Base-by-base conservation (phyloP, 495 filamentous ascomycete genomes). In the Hypoxylon trugodes region DNA sequence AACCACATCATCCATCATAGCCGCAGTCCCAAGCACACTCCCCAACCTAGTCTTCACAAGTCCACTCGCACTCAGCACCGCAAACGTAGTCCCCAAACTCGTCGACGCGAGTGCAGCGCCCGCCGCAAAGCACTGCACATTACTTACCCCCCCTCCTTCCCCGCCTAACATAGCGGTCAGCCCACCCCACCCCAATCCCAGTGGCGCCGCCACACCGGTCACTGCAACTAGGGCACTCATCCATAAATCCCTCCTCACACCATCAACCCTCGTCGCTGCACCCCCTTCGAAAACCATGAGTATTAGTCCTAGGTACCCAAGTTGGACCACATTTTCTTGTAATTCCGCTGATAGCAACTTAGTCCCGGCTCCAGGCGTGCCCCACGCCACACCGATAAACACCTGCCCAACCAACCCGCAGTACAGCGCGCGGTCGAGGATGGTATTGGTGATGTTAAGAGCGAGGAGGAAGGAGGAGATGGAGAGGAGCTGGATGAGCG, bases 1-100 rank as follows among this genome's bases (percentile, higher is more conserved):
- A 12, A 90, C 81, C 1, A 95, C 89, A 76, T 94, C 91, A 72
- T 95, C 91, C 65, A 96, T 81, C 82, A 95, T 89, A 15, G 90
- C 92, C 2, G 89, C 90, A 52, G 84, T 86, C 7, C 82, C 81
- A 0, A 92, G 81, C 0, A 95, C 87, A 0, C 83, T 82, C 0
- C 91, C 91, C 1, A 93, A 73, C 2, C 89, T 80, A 1, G 87
- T 90, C 2, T 77, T 70, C 16, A 79, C 76, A 9, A 89, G 75
- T 15, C 76, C 75, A 6, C 76, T 79, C 0, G 80, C 82, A 32
- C 85, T 82, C 0, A 96, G 78, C 24, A 95, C 84, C 2, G 88
- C 84, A 51, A 93, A 94, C 0, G 89, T 95, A 0, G 90, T 94
- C 4, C 91, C 90, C 0, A 95, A 75, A 60, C 85, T 89, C 1